Evolutionary conservation across 257 asterid species (phyloP).

Genomic region (Perilla frutescens): DNA sequence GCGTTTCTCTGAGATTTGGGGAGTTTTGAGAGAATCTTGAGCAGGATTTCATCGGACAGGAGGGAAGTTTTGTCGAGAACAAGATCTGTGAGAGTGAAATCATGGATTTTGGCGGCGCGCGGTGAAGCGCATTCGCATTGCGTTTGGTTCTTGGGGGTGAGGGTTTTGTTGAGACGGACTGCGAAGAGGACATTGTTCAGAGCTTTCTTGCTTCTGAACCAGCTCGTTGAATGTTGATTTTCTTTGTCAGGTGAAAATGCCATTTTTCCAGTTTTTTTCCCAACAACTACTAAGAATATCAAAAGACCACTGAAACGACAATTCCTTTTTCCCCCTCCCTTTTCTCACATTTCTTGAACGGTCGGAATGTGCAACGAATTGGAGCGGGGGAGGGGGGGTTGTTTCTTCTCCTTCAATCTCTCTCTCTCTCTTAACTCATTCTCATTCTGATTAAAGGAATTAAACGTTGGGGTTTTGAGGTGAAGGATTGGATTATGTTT

Average conservation of each 20-base stretch:
- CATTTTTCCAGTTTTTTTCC: constrained; percentile 35
- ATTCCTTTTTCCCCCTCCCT: not conserved
- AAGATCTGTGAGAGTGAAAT: constrained; percentile 42
- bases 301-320: not conserved
- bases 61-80: constrained; percentile 67
- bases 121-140: not conserved
- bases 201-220: constrained; percentile 71
- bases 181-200: constrained; percentile 60
- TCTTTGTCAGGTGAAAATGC: constrained; percentile 58
- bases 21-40: constrained; percentile 61
- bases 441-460: not conserved
- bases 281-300: constrained; percentile 16
- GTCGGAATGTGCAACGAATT: too few species aligned
- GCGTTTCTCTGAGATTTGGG: constrained; percentile 64
- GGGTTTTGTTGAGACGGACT: constrained; percentile 62
- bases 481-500: not conserved
- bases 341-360: not conserved
- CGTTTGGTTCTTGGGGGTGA: constrained; percentile 29
- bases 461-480: not conserved
- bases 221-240: constrained; percentile 43
- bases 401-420: not conserved
- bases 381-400: not conserved
- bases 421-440: not conserved
- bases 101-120: constrained; percentile 47
- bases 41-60: constrained; percentile 73